Percentiles rank a stretch among this genome's conserved stretches.
phyloP scores from a whole-genome alignment of 2,329 filamentous ascomycete species.

The Aspergillus pseudoterreus region DNA sequence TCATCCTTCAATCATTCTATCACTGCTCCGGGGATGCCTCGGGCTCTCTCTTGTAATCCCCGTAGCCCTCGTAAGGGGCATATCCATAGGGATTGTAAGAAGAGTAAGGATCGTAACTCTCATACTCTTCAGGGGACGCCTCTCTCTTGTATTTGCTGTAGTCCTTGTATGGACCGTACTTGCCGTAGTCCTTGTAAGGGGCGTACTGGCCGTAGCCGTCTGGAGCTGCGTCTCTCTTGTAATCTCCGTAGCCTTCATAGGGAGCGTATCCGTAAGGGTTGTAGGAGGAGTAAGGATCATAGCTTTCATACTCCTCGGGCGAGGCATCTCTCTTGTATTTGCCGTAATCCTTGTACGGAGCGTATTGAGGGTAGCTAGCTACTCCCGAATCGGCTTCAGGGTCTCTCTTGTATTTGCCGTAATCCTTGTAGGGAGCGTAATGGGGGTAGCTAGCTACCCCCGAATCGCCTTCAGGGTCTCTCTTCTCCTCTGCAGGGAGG shows the following conservation, averaged over 20 bases:
- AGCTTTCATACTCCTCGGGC: not conserved
- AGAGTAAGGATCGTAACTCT: not conserved
- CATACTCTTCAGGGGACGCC: not conserved
- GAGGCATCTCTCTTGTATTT: not conserved
- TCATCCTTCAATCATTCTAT: too few relatives aligned
- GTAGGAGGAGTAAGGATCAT: too few relatives aligned
- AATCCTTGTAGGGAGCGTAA: constrained; percentile 6
- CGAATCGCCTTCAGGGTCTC: not conserved
- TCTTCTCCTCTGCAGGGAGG: constrained; percentile 1
- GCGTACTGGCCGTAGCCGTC: constrained; percentile 9
- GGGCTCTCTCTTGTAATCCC: too few relatives aligned
- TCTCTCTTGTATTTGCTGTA: not conserved
- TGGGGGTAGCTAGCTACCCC: constrained; percentile 2
- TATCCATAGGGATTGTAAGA: too few relatives aligned
- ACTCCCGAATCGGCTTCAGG: not conserved
- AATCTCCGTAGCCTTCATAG: too few relatives aligned
- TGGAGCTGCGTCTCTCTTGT: not conserved
- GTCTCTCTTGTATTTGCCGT: not conserved
- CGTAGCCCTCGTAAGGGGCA: too few relatives aligned
- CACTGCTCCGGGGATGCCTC: too few relatives aligned
- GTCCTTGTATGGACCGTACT: not conserved
- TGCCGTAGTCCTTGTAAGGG: constrained; percentile 1
- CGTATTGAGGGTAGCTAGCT: constrained; percentile 6
- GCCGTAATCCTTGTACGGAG: constrained; percentile 10
- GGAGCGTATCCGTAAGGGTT: too few relatives aligned